Conservation (phyloP, 805 yeast genomes). For the Zygotorulaspora chibaensis region DNA sequence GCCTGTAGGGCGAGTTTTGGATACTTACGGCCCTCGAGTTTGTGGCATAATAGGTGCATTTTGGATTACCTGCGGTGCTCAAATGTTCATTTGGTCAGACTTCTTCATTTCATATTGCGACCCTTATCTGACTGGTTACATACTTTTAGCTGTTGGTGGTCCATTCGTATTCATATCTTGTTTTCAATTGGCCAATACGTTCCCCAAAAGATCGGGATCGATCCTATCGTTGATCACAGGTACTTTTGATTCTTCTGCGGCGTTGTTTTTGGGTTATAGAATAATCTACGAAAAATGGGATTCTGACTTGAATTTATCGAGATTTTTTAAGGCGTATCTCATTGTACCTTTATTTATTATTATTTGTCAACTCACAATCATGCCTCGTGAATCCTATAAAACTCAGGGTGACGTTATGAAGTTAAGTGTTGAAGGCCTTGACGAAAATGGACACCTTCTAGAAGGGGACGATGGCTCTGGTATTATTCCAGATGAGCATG, state of each 20-base stretch:
- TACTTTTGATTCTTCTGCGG: constrained; percentile 92
- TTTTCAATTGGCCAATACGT: constrained; percentile 83
- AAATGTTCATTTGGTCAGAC: constrained; percentile 21
- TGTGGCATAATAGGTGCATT: constrained; percentile 72
- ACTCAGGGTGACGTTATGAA: constrained; percentile 65
- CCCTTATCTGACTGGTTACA: constrained; percentile 69
- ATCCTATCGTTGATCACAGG: constrained; percentile 82
- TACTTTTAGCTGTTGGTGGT: constrained; percentile 80
- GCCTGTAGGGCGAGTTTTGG: constrained; percentile 76
- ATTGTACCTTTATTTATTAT: constrained; percentile 75
- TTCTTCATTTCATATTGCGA: constrained; percentile 39
- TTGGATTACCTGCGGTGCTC: constrained; percentile 54
- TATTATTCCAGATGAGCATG: constrained; percentile 44
- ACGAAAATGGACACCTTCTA: constrained; percentile 56
- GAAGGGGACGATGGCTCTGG: constrained; percentile 39
- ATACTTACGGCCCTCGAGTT: constrained; percentile 72
- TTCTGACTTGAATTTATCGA: constrained; percentile 37
- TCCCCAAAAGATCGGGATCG: constrained; percentile 78
- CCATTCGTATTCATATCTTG: constrained; percentile 90
- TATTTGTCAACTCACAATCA: constrained; percentile 65
- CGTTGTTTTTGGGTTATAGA: constrained; percentile 73
- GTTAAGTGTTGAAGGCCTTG: constrained; percentile 67
- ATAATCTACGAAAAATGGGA: constrained; percentile 47
- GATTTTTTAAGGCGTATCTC: constrained; percentile 64
- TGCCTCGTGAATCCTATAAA: constrained; percentile 77